phyloP scores from a whole-genome alignment of 805 yeast species.

The Wickerhamiella australiensis region DNA sequence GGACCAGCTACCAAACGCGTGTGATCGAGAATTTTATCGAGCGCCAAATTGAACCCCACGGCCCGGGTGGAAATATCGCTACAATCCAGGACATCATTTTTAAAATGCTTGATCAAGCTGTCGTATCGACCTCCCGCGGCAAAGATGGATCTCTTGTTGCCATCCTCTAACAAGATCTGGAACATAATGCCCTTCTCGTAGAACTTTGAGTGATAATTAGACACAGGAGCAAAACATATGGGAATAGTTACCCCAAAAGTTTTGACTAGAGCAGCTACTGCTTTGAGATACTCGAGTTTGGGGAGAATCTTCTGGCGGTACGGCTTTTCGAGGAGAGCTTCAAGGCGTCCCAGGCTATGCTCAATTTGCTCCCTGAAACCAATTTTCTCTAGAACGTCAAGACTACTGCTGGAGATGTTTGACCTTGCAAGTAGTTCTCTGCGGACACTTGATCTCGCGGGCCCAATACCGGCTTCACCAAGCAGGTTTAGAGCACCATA shows the following conservation, averaged over 20 bases:
- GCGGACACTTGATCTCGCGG: slow-evolving; percentile 47
- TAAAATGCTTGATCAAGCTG: slow-evolving; percentile 49
- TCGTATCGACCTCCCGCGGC: slow-evolving; percentile 96
- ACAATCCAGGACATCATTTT: slow-evolving; percentile 39
- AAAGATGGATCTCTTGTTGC: slow-evolving; percentile 35
- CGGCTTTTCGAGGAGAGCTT: slow-evolving; percentile 62
- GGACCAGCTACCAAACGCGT: slow-evolving; percentile 18
- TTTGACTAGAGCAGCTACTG: slow-evolving; percentile 43
- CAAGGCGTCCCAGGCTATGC: slow-evolving; percentile 41
- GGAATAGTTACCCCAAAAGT: slow-evolving; percentile 48
- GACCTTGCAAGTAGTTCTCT: slow-evolving; percentile 49
- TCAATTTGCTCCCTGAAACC: slow-evolving; percentile 63
- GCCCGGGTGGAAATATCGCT: slow-evolving; percentile 37
- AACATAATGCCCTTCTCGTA: slow-evolving; percentile 80
- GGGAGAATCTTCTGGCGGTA: slow-evolving; percentile 52
- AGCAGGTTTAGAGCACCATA: slow-evolving; percentile 54
- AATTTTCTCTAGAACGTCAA: slow-evolving; percentile 70
- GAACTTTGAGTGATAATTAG: slow-evolving; percentile 70
- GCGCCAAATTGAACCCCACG: slow-evolving; percentile 78
- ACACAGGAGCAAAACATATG: slow-evolving; percentile 63
- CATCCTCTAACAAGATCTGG: slow-evolving; percentile 63
- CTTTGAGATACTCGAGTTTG: slow-evolving; percentile 48
- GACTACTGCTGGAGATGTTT: slow-evolving; percentile 65
- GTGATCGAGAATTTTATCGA: slow-evolving; percentile 46
- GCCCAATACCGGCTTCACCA: slow-evolving; percentile 66